A percentile compares a stretch with the other conserved stretches of the same genome.
These are phyloP conservation scores for Candida quercuum DNA, from an alignment of 805 yeast species.

Conservation along the genomic window DNA sequence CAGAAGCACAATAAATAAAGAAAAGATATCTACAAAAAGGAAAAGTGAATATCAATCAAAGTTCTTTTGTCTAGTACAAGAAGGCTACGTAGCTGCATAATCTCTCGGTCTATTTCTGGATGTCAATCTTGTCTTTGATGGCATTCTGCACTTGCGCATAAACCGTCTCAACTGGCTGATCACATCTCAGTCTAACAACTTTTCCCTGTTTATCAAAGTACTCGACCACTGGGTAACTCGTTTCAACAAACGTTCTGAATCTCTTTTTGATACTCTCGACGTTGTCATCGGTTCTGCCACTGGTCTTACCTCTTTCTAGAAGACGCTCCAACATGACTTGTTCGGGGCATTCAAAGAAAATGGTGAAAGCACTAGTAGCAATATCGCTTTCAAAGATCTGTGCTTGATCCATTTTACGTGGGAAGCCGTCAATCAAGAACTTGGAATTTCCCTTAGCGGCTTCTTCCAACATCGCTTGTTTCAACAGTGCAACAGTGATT, in stretches of 20 bases:
- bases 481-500: conserved; percentile 77
- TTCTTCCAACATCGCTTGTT: conserved; percentile 66
- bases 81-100: too few relatives aligned
- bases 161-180: conserved; percentile 75
- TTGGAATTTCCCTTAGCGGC: conserved; percentile 42
- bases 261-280: conserved; percentile 86
- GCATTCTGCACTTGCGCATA: conserved; percentile 64
- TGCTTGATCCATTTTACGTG: conserved; percentile 98
- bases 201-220: conserved; percentile 66
- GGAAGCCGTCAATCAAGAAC: conserved; percentile 93
- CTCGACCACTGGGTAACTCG: conserved; percentile 92
- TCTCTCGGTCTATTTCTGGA: background rate
- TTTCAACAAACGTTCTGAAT: conserved; percentile 78
- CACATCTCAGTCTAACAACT: conserved; percentile 76
- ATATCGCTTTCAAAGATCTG: conserved; percentile 78
- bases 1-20: too few relatives aligned
- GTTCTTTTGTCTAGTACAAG: too few relatives aligned
- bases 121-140: conserved; percentile 38
- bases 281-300: conserved; percentile 93
- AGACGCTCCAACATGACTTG: conserved; percentile 78
- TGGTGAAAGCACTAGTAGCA: conserved; percentile 64
- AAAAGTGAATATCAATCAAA: too few relatives aligned
- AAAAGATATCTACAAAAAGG: too few relatives aligned
- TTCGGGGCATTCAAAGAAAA: conserved; percentile 81
- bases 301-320: conserved; percentile 87